Evolutionary conservation across 805 yeast species (phyloP), one percentile per base, ranked within the genome.

Genomic region (Middelhovenomyces tepae): DNA sequence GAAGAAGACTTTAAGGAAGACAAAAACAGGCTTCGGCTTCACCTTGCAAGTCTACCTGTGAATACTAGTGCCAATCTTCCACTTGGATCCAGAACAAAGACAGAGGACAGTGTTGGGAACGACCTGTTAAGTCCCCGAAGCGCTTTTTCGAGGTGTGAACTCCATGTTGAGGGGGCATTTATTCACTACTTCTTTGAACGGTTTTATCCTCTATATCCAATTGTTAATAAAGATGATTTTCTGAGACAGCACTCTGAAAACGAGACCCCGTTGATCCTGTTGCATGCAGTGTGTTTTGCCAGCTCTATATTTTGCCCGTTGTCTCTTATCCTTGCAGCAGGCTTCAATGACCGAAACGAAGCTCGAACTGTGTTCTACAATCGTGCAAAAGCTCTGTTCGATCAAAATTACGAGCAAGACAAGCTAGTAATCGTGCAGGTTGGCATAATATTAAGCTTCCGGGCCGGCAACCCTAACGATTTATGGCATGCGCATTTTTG

Each of bases 201-300:
- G 6, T 35, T 37, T 8, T 38, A 40, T 28, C 44, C 44, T 4
- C 26, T 40, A 14, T 40, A 38, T 17, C 39, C 44, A 6, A 30
- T 40, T 13, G 23, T 40, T 16, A 27, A 37, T 28, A 14, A 36
- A n/a, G 9, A 11, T 10, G 19, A 31, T 28, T 37, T 40, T 31
- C 36, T 32, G 5, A 23, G 22, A 11, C 38, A 24, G 10, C 37
- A 40, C 15, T 14, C 11, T n/a, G 16, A 18, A 5, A 17, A 24
- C 16, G 14, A 28, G 4, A 28, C 37, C 2, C 39, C 44, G 5
- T 18, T 17, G 31, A 20, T 40, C 10, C 33, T 40, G n/a, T 33
- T 37, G 9, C 35, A 40, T 16, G 28, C 44, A 7, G 28, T 40
- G 13, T 40, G 44, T 28, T 40, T 40, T 20, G 29, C 38, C 5